Evolutionary conservation across 1,284 basidiomycete species (phyloP), one percentile per base, ranked within the genome.

Genomic region (Mycosarcoma maydis): DNA sequence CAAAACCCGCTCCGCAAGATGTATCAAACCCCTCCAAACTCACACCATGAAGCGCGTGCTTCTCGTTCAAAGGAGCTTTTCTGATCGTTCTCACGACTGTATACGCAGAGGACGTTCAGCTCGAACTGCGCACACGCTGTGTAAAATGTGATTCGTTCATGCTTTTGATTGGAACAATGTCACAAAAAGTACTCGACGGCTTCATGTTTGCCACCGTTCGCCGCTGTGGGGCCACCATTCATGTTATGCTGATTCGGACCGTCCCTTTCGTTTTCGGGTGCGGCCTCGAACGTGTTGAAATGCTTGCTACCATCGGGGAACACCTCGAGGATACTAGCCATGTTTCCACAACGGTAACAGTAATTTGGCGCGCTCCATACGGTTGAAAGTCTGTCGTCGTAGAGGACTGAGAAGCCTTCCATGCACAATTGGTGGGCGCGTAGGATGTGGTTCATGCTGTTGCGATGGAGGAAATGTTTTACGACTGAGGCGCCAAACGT

Each of bases 341-440:
- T 91, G 83, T 99, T 99, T 29, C 96, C 96, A 78, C 96, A 98
- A 37, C 95, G 90, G 83, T 92, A 94, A 81, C 96, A 98, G 82
- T 98, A 98, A 82, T 99, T 99, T 17, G 95, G 95, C 38, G 94
- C 96, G 32, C 90, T 92, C 96, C 96, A 99, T 3, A 99, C 96
- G 0, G 96, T 99, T 23, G 92, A 94, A 41, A 99, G 87, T 74
- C 92, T 90, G 75, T 94, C 91, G 82, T 95, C 92, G 83, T 97
- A 98, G 30, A 98, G 85, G 4, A 94, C 93, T 22, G 90, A 89
- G 83, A 92, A 98, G 2, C 96, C 96, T 84, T 98, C 96, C 96
- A 98, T 98, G 83, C 96, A 98, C 6, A 99, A 87, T 80, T 99
- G 96, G 83, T 99, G 96, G 16, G 96, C 96, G 24, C 96, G 90